phyloP scores from a whole-genome alignment of 352 stramenopile genomes.

The Globisporangium middletonii region DNA sequence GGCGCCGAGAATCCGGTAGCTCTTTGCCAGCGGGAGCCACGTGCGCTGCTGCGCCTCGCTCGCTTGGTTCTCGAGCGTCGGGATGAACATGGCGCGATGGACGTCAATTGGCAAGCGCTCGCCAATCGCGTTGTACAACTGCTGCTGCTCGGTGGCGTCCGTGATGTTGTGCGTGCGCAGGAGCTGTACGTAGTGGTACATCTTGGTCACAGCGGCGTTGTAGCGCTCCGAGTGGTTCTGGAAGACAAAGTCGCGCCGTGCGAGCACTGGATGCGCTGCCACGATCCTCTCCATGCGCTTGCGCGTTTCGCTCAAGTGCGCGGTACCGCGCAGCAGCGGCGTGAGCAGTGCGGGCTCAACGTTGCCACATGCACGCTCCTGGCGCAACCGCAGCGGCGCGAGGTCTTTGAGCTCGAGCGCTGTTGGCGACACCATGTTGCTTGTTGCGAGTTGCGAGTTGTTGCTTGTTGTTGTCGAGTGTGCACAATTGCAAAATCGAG shows the following conservation, averaged over 20 bases:
- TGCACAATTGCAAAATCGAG: neutral
- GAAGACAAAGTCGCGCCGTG: constrained; percentile 37
- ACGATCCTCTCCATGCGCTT: constrained; percentile 11
- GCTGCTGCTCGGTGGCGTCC: constrained; percentile 25
- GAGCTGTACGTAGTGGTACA: constrained; percentile 31
- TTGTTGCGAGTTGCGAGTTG: neutral
- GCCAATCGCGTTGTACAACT: constrained; percentile 35
- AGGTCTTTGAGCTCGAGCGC: constrained; percentile 18
- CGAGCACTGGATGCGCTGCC: constrained; percentile 31
- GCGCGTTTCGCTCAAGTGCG: constrained; percentile 9
- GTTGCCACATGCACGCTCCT: constrained; percentile 16
- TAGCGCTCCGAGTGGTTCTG: constrained; percentile 37
- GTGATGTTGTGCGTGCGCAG: constrained; percentile 24
- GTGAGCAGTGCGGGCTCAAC: constrained; percentile 8
- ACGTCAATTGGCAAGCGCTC: constrained; percentile 44
- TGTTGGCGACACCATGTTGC: neutral
- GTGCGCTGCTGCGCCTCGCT: constrained; percentile 44
- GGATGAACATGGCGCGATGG: constrained; percentile 59
- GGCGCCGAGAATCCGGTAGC: constrained; percentile 74
- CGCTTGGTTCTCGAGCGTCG: constrained; percentile 67
- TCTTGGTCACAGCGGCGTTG: constrained; percentile 25
- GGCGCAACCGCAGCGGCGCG: constrained; percentile 14
- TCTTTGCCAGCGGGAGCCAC: constrained; percentile 59
- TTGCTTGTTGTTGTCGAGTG: neutral
- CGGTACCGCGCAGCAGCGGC: constrained; percentile 11